Base-by-base conservation (phyloP, 805 yeast species). In the Lipomyces kockii region DNA sequence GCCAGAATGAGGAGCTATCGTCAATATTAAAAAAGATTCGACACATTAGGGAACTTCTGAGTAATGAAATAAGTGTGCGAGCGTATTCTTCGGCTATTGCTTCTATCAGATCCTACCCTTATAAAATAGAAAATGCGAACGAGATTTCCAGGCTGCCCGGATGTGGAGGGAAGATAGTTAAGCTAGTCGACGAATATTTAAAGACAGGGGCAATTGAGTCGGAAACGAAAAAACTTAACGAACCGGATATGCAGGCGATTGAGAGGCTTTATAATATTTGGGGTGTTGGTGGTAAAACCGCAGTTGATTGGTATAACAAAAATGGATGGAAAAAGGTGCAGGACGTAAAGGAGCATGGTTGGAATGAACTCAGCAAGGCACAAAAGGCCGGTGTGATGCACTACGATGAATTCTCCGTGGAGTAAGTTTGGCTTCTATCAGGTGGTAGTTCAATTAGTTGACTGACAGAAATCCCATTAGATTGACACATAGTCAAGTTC, bases 51-150 rank as follows among this genome's bases (percentile, higher is more conserved):
- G 69, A 70, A 17, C 63, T 70, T 3, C 63, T 62, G 11, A 62
- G 66, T 11, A 64, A 70, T 34, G 64, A 62, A 17, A 60, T 63
- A 25, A 57, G 71, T 25, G 68, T 66, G 27, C 69, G 73, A 27
- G 73, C 73, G 14, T 71, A 71, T 39, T 67, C 71, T 5, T 49
- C 67, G 27, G 73, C 71, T 2, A 64, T 71, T 12, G 73, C 73
- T 9, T 34, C 69, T 14, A 61, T 71, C 17, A 53, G 67, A 27
- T 61, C 73, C 9, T 66, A 65, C 57, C 73, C 73, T n/a, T 39
- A 52, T 60, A 49, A 56, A 27, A 64, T 71, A 35, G 57, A 27
- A 17, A 34, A 25, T n/a, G 63, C 65, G 7, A 58, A 58, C 12
- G 64, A 71, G 27, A 39, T 71, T 6, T 39, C 34, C 11, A 43